Evolutionary conservation across 2,329 filamentous ascomycete genomes (phyloP), one percentile per base, ranked within the genome.

Genomic region (Blumeria hordei): DNA sequence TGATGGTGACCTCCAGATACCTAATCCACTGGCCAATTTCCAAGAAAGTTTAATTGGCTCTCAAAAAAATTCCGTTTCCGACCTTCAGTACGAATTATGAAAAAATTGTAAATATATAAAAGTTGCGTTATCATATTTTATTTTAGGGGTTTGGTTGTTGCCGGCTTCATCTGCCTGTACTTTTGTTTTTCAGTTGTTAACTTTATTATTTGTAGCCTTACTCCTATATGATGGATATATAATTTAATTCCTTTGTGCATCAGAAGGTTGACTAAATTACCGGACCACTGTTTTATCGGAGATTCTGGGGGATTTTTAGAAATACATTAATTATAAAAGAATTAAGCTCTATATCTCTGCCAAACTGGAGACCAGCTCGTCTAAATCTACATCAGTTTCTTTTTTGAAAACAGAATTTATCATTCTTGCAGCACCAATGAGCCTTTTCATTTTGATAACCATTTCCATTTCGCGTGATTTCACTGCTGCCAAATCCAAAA

Each of bases 401-500:
- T 49, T 45, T 37, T 54, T 47, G 44, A 66, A 59, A 54, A 65
- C 57, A 58, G 59, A 18, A 16, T 28, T 54, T 54, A 66, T 61
- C 33, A 62, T 56, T 43, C 59, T 65, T 54, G 61, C 57, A 18
- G 66, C 33, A 52, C 61, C 59, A 21, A 52, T 56, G 44, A 93
- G 65, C 57, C 78, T 76, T 58, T 81, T 78, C 58, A 71, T 70
- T 60, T 72, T 77, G 61, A 88, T 78, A 60, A 80, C 76, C 54
- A 80, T 74, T 69, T 98, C 92, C 67, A 98, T 69, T 67, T 90
- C 80, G 41, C 71, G 72, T 57, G 86, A 93, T 69, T 93, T 92
- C 50, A 72, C 70, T n/a, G 77, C 78, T 2, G 92, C 92, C 28
- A 87, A 72, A 32, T 88, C 84, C 36, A 96, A 72, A 16, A 96